Base-by-base conservation (phyloP, 176 grass and related monocot genomes). In the Tillandsia fasciculata region DNA sequence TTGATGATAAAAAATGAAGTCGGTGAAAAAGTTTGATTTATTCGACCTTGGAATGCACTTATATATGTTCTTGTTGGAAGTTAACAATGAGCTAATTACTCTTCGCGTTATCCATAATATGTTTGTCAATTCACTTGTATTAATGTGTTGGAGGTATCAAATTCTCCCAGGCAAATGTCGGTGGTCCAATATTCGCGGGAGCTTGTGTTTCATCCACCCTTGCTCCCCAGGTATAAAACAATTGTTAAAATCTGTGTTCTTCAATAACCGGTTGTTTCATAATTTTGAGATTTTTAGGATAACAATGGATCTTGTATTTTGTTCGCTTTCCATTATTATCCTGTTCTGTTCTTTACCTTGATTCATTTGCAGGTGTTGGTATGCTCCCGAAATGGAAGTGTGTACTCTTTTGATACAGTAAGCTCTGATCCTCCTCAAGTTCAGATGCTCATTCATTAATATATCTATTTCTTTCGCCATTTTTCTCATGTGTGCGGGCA, bases 131-230 rank as follows among this genome's bases (percentile, higher is more conserved):
- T 20, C 14, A 59, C 20, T 8, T 59, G 54, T 8, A 8, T 17
- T 59, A 59, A 59, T 22, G 14, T 20, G n/a, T 59, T 59, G 4
- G 54, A 18, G 20, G 15, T 59, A 5, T 18, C 15, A 17, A 59
- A 8, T 59, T 5, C 47, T 79, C 48, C 28, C 69, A 96, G 93
- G 83, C 83, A 80, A 76, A 63, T 79, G 81, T 96, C 65, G 84
- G 79, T 71, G 93, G 93, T n/a, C 89, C 93, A 72, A 84, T 92
- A 76, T 96, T 96, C 83, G 76, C 93, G 53, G 86, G 93, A 77
- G 86, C 88, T 77, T 92, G 83, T 82, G 70, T 87, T 50, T 90
- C 89, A 10, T 66, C 83, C 76, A 69, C 77, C 42, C 88, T 96
- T 50, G 70, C 86, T 33, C 70, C 22, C 72, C 91, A 96, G 82